Conservation (phyloP, 2,329 filamentous ascomycete genomes). For the Aureobasidium leucospermi region DNA sequence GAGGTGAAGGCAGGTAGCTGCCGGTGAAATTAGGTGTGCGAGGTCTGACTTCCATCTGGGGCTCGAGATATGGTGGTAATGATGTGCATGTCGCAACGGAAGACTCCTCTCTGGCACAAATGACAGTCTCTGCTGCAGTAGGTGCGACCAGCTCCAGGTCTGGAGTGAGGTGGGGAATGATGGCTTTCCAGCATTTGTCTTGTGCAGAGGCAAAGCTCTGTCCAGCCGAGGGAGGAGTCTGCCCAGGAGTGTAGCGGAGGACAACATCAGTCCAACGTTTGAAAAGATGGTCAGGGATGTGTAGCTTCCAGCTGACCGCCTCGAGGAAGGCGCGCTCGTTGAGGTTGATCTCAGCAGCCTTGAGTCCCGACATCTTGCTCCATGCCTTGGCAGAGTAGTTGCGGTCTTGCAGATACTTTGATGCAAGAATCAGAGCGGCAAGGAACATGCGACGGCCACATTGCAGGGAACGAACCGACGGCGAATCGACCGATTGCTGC, state of each 20-base stretch:
- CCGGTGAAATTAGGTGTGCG: slow-evolving; percentile 50
- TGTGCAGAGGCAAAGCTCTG: slow-evolving; percentile 14
- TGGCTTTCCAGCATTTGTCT: slow-evolving; percentile 32
- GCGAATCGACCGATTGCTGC: slow-evolving; percentile 69
- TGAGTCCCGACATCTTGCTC: slow-evolving; percentile 98
- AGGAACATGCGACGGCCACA: slow-evolving; percentile 98
- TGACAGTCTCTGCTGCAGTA: background rate
- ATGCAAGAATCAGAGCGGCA: slow-evolving; percentile 86
- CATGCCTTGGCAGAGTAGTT: slow-evolving; percentile 97
- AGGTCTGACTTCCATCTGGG: slow-evolving; percentile 41
- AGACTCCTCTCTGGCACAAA: slow-evolving; percentile 26
- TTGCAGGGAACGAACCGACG: slow-evolving; percentile 72
- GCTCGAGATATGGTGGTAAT: slow-evolving; percentile 43
- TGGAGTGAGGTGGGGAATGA: slow-evolving; percentile 51
- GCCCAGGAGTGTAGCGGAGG: slow-evolving; percentile 66
- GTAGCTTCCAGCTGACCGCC: slow-evolving; percentile 88
- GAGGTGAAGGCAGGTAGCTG: slow-evolving; percentile 53
- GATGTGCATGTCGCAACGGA: slow-evolving; percentile 36
- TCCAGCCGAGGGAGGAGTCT: slow-evolving; percentile 24
- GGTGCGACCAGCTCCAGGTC: slow-evolving; percentile 40
- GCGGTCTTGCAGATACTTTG: slow-evolving; percentile 95
- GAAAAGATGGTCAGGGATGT: slow-evolving; percentile 83
- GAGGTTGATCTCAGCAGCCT: slow-evolving; percentile 87
- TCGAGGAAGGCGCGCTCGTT: slow-evolving; percentile 90
- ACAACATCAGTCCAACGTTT: slow-evolving; percentile 93